These are phyloP conservation scores for Mollisia scopiformis DNA, from an alignment of 2,329 filamentous ascomycete species.

Conservation along the genomic window DNA sequence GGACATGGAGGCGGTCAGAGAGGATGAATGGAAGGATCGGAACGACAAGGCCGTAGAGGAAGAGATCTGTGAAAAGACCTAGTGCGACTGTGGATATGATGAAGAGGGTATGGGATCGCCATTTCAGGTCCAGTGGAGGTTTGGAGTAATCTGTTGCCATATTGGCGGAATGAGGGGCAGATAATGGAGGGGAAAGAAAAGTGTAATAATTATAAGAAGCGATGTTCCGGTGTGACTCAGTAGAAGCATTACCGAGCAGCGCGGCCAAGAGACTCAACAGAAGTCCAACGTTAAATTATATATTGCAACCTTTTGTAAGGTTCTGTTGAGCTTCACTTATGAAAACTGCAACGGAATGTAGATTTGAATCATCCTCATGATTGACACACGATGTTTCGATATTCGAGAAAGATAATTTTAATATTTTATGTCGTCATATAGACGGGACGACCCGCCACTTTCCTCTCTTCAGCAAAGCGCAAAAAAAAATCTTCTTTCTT, in stretches of 20 bases:
- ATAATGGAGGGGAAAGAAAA: background rate
- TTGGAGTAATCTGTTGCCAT: slow-evolving; percentile 10
- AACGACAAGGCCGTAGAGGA: slow-evolving; percentile 61
- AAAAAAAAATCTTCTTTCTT: too few species aligned
- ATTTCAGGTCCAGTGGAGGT: slow-evolving; percentile 32
- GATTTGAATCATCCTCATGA: too few species aligned
- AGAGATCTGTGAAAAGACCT: slow-evolving; percentile 60
- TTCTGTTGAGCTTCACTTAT: background rate
- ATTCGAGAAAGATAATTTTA: too few species aligned
- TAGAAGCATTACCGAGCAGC: background rate
- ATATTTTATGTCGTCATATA: background rate
- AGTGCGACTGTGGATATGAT: slow-evolving; percentile 59
- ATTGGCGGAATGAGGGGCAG: background rate
- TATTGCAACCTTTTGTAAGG: too few species aligned
- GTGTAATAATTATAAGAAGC: background rate
- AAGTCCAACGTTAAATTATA: background rate
- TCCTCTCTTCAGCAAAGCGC: background rate
- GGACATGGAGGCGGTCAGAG: slow-evolving; percentile 50
- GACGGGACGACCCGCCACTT: background rate
- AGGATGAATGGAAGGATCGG: slow-evolving; percentile 62
- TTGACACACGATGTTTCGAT: too few species aligned
- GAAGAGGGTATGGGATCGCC: slow-evolving; percentile 62
- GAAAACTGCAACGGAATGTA: too few species aligned
- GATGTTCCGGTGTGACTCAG: background rate
- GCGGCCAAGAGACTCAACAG: background rate